Evolutionary conservation across 495 filamentous ascomycete genomes (phyloP).

Genomic region (Neurospora intermedia): DNA sequence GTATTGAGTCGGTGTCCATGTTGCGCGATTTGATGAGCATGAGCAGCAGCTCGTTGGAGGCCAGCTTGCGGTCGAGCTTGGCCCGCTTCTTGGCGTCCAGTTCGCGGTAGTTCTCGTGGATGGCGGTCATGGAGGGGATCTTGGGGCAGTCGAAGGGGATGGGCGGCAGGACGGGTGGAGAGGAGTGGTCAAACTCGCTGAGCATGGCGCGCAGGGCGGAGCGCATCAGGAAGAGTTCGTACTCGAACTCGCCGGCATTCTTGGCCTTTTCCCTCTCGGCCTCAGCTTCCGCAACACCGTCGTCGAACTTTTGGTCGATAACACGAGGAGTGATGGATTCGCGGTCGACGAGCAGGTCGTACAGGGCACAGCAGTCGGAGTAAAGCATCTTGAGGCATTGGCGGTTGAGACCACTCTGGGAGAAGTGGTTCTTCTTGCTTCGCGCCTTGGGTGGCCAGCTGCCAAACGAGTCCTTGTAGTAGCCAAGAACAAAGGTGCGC

Average conservation of each 20-base stretch:
- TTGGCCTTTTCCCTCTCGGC: conserved; percentile 7
- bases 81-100: conserved; percentile 63
- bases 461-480: conserved; percentile 77
- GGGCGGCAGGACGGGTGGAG: conserved; percentile 79
- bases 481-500: conserved; percentile 60
- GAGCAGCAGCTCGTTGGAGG: conserved; percentile 62
- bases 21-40: conserved; percentile 71
- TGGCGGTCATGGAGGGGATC: conserved; percentile 54
- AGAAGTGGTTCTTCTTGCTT: conserved; percentile 86
- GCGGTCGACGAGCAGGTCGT: conserved; percentile 81
- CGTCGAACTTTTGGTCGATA: conserved; percentile 38
- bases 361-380: conserved; percentile 72
- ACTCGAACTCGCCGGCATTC: conserved; percentile 4
- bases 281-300: conserved; percentile 6
- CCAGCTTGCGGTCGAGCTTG: conserved; percentile 52
- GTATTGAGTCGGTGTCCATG: conserved; percentile 47
- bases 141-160: conserved; percentile 85
- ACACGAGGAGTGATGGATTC: conserved; percentile 45
- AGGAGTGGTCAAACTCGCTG: conserved; percentile 76
- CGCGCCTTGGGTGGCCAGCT: conserved; percentile 88
- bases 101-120: conserved; percentile 49
- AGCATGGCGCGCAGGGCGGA: conserved; percentile 60
- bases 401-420: conserved; percentile 75
- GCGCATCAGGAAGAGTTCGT: conserved; percentile 31
- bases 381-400: conserved; percentile 74